Percentiles rank a stretch among this genome's conserved stretches.
These are phyloP conservation scores for Aspergillus campestris DNA, from an alignment of 495 filamentous ascomycete genomes.

Conservation along the genomic window DNA sequence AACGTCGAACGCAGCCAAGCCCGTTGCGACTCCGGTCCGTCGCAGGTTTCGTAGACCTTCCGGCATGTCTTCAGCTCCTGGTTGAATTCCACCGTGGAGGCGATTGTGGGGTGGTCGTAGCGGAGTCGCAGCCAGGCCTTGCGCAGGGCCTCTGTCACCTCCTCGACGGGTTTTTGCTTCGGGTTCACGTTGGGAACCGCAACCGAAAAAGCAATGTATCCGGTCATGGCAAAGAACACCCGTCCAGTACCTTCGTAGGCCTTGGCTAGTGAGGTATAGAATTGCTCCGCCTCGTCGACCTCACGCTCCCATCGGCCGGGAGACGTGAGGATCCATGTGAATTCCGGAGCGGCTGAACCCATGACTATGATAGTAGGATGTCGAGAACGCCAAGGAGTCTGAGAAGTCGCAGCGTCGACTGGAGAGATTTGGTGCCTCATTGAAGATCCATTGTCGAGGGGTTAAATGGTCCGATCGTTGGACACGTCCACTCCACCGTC, in stretches of 20 bases:
- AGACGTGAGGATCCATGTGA: too few relatives aligned
- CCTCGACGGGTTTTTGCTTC: not conserved
- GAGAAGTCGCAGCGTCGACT: too few relatives aligned
- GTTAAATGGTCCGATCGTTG: too few relatives aligned
- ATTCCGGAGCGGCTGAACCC: too few relatives aligned
- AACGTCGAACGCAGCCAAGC: conserved; percentile 33
- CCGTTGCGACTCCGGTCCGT: conserved; percentile 5
- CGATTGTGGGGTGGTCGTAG: conserved; percentile 37
- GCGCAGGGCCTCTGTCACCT: conserved; percentile 21
- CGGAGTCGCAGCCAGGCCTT: conserved; percentile 34
- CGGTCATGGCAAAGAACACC: conserved; percentile 33
- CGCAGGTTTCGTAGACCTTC: conserved; percentile 29
- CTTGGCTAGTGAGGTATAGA: conserved; percentile 29
- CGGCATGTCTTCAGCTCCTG: conserved; percentile 16
- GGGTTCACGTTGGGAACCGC: not conserved
- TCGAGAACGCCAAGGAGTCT: too few relatives aligned
- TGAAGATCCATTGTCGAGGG: too few relatives aligned
- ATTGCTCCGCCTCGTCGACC: conserved; percentile 37
- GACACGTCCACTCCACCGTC: too few relatives aligned
- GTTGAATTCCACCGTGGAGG: conserved; percentile 25
- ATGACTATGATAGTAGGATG: too few relatives aligned
- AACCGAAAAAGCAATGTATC: conserved; percentile 16
- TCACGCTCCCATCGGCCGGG: conserved; percentile 30
- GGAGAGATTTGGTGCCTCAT: too few relatives aligned
- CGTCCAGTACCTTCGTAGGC: conserved; percentile 28